phyloP scores from a whole-genome alignment of 805 yeast species.

The Ogataea salicorniae region DNA sequence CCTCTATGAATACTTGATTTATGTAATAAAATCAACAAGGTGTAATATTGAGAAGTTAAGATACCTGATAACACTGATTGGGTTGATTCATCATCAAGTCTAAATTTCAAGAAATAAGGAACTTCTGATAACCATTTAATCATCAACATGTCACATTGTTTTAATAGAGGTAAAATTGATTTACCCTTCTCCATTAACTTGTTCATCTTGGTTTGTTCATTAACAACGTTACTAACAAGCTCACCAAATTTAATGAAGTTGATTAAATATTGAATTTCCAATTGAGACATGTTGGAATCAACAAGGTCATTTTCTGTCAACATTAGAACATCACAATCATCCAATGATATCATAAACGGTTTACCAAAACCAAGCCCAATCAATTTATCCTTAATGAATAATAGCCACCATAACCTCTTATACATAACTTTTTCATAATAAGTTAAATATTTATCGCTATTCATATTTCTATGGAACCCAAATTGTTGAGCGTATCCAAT shows the following conservation, averaged over 20 bases:
- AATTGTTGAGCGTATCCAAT: constrained; percentile 69
- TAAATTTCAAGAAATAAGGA: constrained; percentile 58
- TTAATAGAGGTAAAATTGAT: constrained; percentile 36
- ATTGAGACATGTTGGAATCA: constrained; percentile 44
- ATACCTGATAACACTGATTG: constrained; percentile 56
- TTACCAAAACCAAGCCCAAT: constrained; percentile 72
- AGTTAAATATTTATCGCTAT: constrained; percentile 7
- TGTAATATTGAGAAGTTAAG: constrained; percentile 65
- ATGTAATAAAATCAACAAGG: constrained; percentile 65
- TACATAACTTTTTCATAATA: constrained; percentile 21
- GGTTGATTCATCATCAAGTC: constrained; percentile 47
- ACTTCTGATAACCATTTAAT: constrained; percentile 69
- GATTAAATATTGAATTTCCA: constrained; percentile 54
- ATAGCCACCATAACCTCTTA: constrained; percentile 58
- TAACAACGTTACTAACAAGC: constrained; percentile 62
- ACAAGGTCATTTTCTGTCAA: constrained; percentile 58
- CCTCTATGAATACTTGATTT: constrained; percentile 56
- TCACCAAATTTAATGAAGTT: constrained; percentile 63
- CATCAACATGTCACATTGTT: constrained; percentile 68
- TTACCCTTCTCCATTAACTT: constrained; percentile 48
- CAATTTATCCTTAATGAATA: constrained; percentile 64
- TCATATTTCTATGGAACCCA: constrained; percentile 56
- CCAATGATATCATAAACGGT: constrained; percentile 61
- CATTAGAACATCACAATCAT: constrained; percentile 77
- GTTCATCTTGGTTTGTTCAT: constrained; percentile 66